Percentiles rank a stretch among this genome's conserved stretches.
These are phyloP conservation scores for Pleurotus giganteus DNA, from an alignment of 768 basidiomycete species.

Conservation along the genomic window DNA sequence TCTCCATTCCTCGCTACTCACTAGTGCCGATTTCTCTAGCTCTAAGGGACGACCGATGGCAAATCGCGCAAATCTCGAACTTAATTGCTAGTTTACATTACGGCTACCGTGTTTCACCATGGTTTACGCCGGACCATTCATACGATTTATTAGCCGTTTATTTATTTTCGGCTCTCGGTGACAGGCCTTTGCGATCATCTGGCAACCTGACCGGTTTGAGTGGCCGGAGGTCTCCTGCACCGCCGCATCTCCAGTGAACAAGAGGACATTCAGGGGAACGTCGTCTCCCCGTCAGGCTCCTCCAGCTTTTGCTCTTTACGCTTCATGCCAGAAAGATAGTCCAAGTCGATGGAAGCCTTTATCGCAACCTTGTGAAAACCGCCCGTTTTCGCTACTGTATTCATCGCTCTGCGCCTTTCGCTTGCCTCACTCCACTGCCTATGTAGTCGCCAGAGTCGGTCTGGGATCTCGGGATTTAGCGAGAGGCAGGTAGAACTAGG, in stretches of 20 bases:
- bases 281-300: not conserved
- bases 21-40: not conserved
- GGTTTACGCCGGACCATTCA: too few species aligned
- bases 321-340: not conserved
- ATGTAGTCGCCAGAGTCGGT: too few species aligned
- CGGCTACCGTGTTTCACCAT: not conserved
- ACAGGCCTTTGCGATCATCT: too few species aligned
- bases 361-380: too few species aligned
- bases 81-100: not conserved
- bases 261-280: not conserved
- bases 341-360: too few species aligned
- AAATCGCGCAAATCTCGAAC: not conserved
- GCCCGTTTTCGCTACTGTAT: too few species aligned
- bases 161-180: conserved; percentile 1
- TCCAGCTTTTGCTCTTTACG: not conserved
- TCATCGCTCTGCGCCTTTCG: too few species aligned
- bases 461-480: not conserved
- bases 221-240: conserved; percentile 2
- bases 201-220: not conserved
- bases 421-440: too few species aligned
- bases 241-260: not conserved
- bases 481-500: not conserved
- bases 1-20: not conserved
- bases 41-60: not conserved
- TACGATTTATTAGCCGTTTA: too few species aligned